Conservation (phyloP, 768 basidiomycete genomes). For the Rubroboletus pulcherrimus region DNA sequence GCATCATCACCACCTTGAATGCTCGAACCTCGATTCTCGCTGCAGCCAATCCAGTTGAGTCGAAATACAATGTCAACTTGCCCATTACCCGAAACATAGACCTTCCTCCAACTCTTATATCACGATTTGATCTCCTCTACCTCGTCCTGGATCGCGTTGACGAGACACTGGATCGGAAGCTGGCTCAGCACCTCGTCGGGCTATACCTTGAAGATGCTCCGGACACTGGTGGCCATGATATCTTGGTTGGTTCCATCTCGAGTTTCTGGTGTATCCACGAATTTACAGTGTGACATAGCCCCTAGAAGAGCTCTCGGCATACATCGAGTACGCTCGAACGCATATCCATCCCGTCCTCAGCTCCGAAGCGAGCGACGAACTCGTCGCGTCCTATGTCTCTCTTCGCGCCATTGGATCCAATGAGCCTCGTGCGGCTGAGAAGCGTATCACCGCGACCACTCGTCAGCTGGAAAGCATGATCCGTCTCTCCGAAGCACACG, state of each 20-base stretch:
- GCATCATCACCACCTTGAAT: constrained; percentile 97
- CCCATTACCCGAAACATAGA: constrained; percentile 97
- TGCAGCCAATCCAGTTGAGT: constrained; percentile 95
- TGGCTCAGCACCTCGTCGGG: constrained; percentile 91
- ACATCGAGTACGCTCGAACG: constrained; percentile 89
- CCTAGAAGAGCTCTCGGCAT: constrained; percentile 85
- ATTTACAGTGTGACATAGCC: constrained; percentile 49
- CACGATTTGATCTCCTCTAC: constrained; percentile 95
- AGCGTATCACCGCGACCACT: constrained; percentile 96
- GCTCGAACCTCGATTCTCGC: constrained; percentile 98
- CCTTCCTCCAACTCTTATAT: constrained; percentile 95
- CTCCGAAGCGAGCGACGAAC: constrained; percentile 78
- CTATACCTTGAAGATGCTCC: constrained; percentile 93
- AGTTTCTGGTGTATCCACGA: background rate
- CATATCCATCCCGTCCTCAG: constrained; percentile 84
- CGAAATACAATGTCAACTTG: constrained; percentile 87
- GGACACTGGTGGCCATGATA: constrained; percentile 51
- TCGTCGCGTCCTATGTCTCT: constrained; percentile 87
- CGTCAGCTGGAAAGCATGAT: constrained; percentile 97
- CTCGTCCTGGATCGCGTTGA: constrained; percentile 94
- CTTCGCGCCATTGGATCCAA: constrained; percentile 85
- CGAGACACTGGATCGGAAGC: constrained; percentile 75
- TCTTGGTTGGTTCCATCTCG: constrained; percentile 55
- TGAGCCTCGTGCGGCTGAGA: constrained; percentile 83
- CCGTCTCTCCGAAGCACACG: constrained; percentile 92